These are phyloP conservation scores for Podospora appendiculata DNA, from an alignment of 495 filamentous ascomycete genomes.

Conservation along the genomic window DNA sequence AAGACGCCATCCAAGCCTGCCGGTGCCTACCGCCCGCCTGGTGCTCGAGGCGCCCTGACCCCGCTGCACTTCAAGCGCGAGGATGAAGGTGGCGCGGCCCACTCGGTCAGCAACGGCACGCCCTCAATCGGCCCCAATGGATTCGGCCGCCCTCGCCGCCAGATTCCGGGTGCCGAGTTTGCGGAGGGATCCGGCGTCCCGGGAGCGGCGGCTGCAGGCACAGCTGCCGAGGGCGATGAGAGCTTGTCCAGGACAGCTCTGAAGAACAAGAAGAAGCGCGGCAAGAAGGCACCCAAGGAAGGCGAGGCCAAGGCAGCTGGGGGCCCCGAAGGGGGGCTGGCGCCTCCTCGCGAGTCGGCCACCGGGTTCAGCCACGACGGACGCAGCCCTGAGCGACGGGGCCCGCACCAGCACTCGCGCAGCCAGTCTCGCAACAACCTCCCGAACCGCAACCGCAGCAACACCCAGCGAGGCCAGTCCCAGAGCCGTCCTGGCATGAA, in stretches of 20 bases:
- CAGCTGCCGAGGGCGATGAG: conserved; percentile 49
- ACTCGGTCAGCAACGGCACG: conserved; percentile 68
- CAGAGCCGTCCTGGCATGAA: conserved; percentile 31
- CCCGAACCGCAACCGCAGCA: conserved; percentile 37
- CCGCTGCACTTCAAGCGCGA: conserved; percentile 95
- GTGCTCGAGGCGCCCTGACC: conserved; percentile 79
- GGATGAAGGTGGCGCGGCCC: conserved; percentile 90
- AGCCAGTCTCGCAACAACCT: conserved; percentile 51
- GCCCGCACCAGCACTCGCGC: conserved; percentile 36
- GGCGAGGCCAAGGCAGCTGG: conserved; percentile 36
- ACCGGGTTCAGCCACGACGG: conserved; percentile 33
- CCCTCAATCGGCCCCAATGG: conserved; percentile 61
- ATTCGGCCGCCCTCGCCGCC: conserved; percentile 61
- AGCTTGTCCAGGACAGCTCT: conserved; percentile 77
- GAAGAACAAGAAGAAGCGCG: conserved; percentile 99
- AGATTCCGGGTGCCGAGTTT: conserved; percentile 46
- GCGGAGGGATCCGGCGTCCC: conserved; percentile 48
- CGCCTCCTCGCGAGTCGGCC: conserved; percentile 31
- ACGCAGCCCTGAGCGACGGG: conserved; percentile 61
- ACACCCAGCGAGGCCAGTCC: conserved; percentile 30
- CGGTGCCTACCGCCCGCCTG: conserved; percentile 94
- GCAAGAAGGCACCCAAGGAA: conserved; percentile 89
- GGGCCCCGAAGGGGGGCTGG: conserved; percentile 25
- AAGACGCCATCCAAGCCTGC: conserved; percentile 92
- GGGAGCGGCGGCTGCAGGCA: conserved; percentile 63